Base-by-base conservation (phyloP, 2,329 filamentous ascomycete species). In the Colletotrichum zoysiae region DNA sequence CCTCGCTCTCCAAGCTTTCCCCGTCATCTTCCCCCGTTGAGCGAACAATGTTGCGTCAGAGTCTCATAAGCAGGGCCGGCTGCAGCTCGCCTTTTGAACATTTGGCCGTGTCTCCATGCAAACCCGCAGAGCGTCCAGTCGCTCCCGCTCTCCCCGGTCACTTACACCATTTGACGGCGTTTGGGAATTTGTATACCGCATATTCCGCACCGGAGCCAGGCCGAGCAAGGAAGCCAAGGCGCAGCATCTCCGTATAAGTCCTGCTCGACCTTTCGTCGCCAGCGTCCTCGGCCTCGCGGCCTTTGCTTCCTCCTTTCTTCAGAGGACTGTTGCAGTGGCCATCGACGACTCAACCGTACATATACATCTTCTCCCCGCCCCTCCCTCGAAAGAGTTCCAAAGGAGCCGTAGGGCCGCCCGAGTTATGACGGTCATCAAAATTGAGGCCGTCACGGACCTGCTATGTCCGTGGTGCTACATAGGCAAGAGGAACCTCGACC, bases 401-500 rank as follows among this genome's bases (percentile, higher is more conserved):
- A 30, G 26, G 14, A 33, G 14, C 50, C 26, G 14, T 7, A 20
- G 42, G 35, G 23, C 40, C 40, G 1, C 35, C 35, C 60, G 30
- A 50, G 48, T 3, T 20, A 74, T 74, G 73, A 42, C 65, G 20
- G 75, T 75, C 42, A 83, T 86, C 74, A 78, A 78, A 14, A 82
- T 88, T 70, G 84, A 86, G 59, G 78, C 87, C 57, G 84, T 87
- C 74, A 79, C 84, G 48, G 87, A 88, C 76, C 81, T 85, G 8
- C 79, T 86, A 48, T 89, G 87, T 70, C 85, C 86, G 5, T 88
- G 85, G 80, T 87, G 84, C 74, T 88, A 86, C 74, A 80, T 88
- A 70, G 82, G 83, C 69, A 82, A 86, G 73, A 83, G 80, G 67
- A 83, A 81, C 65, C 80, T 88, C 63, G 82, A 86, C 70, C 74